Evolutionary conservation across 352 stramenopile species (phyloP).

Genomic region (Albugo candida): DNA sequence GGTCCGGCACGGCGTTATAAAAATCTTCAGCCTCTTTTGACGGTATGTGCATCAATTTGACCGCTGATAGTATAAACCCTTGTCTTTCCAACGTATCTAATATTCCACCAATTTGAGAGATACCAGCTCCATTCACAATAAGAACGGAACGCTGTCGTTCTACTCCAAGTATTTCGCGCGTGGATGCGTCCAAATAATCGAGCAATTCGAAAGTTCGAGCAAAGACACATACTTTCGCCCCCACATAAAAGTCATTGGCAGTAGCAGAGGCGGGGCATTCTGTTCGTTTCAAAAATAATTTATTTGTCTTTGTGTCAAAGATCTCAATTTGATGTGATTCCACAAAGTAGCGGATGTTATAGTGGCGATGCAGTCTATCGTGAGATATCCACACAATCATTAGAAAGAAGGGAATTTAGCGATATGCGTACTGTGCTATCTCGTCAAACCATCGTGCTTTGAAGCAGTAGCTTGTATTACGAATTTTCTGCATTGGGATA

Average conservation of each 20-base stretch:
- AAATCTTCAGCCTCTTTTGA: constrained; percentile 30
- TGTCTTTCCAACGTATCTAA: constrained; percentile 35
- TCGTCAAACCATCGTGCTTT: constrained; percentile 64
- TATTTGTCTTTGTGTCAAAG: constrained; percentile 72
- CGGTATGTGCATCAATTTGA: constrained; percentile 61
- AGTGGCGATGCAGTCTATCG: constrained; percentile 46
- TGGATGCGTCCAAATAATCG: constrained; percentile 72
- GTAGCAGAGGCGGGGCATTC: constrained; percentile 47
- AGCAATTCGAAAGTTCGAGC: constrained; percentile 64
- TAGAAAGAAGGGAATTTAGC: background rate
- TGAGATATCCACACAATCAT: background rate
- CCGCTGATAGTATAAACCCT: constrained; percentile 41
- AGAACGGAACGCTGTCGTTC: constrained; percentile 53
- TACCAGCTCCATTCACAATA: constrained; percentile 32
- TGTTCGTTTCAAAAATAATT: constrained; percentile 82
- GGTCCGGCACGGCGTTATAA: constrained; percentile 16
- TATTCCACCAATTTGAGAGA: constrained; percentile 25
- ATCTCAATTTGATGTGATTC: constrained; percentile 74
- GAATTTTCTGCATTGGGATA: constrained; percentile 29
- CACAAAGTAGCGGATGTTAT: constrained; percentile 60
- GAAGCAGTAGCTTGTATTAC: constrained; percentile 65
- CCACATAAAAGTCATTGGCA: constrained; percentile 64
- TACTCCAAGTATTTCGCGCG: constrained; percentile 37
- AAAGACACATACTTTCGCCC: constrained; percentile 62
- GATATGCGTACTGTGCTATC: constrained; percentile 33